Evolutionary conservation across 2,329 filamentous ascomycete species (phyloP).

Genomic region (Fusarium sp.): DNA sequence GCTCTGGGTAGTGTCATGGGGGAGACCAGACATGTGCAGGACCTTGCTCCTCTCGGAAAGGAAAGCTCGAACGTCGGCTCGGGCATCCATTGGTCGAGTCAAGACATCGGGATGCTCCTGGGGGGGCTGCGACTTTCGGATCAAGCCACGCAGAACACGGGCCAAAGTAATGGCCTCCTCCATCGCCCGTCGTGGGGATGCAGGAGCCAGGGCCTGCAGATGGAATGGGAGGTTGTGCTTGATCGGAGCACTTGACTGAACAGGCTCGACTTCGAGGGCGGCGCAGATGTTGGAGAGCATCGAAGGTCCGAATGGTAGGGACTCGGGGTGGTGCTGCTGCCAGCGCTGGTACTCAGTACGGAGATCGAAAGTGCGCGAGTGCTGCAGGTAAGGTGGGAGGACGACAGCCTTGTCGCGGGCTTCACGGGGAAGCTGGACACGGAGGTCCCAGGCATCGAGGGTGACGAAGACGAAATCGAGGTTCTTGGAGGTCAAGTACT

Average conservation of each 20-base stretch:
- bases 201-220: conserved; percentile 92
- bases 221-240: conserved; percentile 99
- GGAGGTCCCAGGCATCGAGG: conserved; percentile 96
- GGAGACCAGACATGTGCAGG: conserved; percentile 95
- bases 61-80: conserved; percentile 95
- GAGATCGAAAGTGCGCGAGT: conserved; percentile 96
- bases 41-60: conserved; percentile 97
- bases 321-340: conserved; percentile 98
- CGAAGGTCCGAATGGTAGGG: conserved; percentile 93
- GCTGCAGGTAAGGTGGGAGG: conserved; percentile 94
- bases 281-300: conserved; percentile 98
- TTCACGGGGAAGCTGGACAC: conserved; percentile 96
- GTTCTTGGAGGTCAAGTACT: conserved; percentile 89
- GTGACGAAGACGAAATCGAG: conserved; percentile 98
- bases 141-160: conserved; percentile 88
- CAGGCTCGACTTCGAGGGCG: conserved; percentile 95
- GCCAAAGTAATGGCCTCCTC: conserved; percentile 96
- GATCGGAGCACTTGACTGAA: conserved; percentile 96
- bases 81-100: conserved; percentile 93
- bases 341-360: conserved; percentile 98
- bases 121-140: conserved; percentile 93
- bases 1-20: conserved; percentile 97
- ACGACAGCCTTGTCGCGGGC: conserved; percentile 98
- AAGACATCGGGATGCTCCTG: conserved; percentile 95
- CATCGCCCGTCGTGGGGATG: conserved; percentile 94